Base-by-base conservation (phyloP, 225 moss, liverwort and hornwort genomes). In the Thuidium tamariscinum region DNA sequence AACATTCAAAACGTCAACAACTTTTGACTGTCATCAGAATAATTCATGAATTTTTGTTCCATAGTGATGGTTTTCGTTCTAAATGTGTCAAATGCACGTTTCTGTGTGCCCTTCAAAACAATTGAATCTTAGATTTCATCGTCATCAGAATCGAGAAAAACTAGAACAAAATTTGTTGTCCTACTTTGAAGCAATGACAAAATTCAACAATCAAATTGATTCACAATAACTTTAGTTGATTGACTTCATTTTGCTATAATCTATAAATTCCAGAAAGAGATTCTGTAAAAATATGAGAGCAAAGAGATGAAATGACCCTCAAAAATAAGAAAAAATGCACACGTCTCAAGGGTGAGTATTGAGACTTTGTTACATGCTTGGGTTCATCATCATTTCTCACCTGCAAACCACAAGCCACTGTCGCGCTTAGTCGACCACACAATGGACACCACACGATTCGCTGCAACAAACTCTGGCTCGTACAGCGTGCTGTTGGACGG, bases 391-490 rank as follows among this genome's bases (percentile, higher is more conserved):
- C 48, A 49, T 37, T n/a, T 63, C 63, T 89, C 48, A 93, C 93
- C 93, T 90, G 97, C 97, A 88, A 98, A 98, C 97, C 97, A 98
- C 59, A 98, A 89, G 51, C 92, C 95, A 60, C 90, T 97, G 84
- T 99, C 99, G 73, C 99, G 94, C 91, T 99, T 99, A 30, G 95
- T 99, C 39, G 96, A 94, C 99, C 99, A 99, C 85, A 99, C 83
- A 63, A 99, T 94, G 39, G 97, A 95, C 80, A 99, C 95, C 20
- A 99, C 55, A 64, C 92, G 91, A 87, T 96, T 96, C 32, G 84
- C 92, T 37, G 81, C 81, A 8, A 94, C 96, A 56, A 97, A 99
- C 51, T 96, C 96, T 11, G 92, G 92, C 84, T 96, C 95, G 81
- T 97, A 99, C 83, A 99, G 86, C 39, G 66, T 89, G 86, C 92